Evolutionary conservation across 2,329 filamentous ascomycete genomes (phyloP), one percentile per base, ranked within the genome.

Genomic region (Colletotrichum echinochloae): DNA sequence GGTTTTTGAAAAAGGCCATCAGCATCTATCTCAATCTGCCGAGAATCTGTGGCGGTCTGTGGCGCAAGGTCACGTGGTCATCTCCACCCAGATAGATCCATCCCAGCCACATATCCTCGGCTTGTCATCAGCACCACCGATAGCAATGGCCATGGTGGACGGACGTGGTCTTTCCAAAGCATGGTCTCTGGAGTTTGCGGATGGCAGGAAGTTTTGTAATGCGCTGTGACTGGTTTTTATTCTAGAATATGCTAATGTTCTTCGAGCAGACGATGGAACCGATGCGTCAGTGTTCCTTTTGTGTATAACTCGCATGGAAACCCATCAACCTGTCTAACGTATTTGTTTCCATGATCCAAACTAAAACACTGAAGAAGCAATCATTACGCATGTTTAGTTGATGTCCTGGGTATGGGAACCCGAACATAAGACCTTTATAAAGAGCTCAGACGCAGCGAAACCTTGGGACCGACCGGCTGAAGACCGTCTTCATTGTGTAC

Each of bases 271-370:
- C 4, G 35, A 12, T 11, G 2, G 14, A n/a, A 18, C 11, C 11
- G 30, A 18, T 12, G 12, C 11, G 12, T 16, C n/a, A 9, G 12
- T 39, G n/a, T 11, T 18, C 12, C n/a, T 35, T 56, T 37, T 37
- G 18, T 18, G 26, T 33, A 23, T 5, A 20, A 39, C 3, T 7
- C 11, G 33, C 8, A 20, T 39, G 5, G 33, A 26, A 18, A 14
- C 12, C 1, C 7, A 12, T 18, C 1, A 1, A 7, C 9, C 52
- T 3, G 6, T 4, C 12, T 8, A n/a, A n/a, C n/a, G n/a, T 9
- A 9, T 16, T 23, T 55, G 37, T 5, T 23, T 16, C 35, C 18
- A 33, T 55, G 7, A 14, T 37, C 8, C 12, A 26, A 8, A 7
- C 5, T 26, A 20, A 37, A 56, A 56, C 12, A 39, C 14, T 12